Evolutionary conservation across 371 early-diverging fungal species (phyloP).

Genomic region (Chytridium lagenaria): DNA sequence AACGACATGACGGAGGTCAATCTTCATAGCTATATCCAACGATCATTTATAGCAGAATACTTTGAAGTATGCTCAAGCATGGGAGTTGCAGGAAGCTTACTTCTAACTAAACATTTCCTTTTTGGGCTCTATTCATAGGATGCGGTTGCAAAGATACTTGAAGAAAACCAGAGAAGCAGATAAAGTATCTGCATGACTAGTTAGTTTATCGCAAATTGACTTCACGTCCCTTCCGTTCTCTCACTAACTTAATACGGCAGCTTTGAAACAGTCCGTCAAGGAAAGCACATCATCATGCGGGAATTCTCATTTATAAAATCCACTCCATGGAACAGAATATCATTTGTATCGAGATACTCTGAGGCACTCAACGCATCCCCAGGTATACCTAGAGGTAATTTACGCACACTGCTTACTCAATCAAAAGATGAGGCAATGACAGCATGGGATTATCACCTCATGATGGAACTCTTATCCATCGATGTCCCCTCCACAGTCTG

Average conservation of each 20-base stretch:
- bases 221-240: neutral
- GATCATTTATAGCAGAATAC: neutral
- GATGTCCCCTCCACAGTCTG: neutral
- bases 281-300: slow-evolving; percentile 25
- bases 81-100: no score
- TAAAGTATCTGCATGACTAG: neutral
- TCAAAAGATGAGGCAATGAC: slow-evolving; percentile 2
- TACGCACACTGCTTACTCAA: no score
- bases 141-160: neutral
- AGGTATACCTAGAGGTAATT: no score
- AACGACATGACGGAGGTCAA: slow-evolving; percentile 1
- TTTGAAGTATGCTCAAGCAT: neutral
- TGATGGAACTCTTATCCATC: neutral
- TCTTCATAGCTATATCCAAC: neutral
- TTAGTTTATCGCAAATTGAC: neutral
- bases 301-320: slow-evolving; percentile 30
- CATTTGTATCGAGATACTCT: slow-evolving; percentile 5
- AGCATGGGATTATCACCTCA: slow-evolving; percentile 5
- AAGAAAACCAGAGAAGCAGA: slow-evolving; percentile 3
- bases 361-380: slow-evolving; percentile 11
- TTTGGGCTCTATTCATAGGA: neutral
- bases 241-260: neutral
- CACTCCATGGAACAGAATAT: slow-evolving; percentile 26
- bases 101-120: neutral
- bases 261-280: slow-evolving; percentile 21